phyloP scores from a whole-genome alignment of 129 eudicot genomes.

The Pittosporum tobira region DNA sequence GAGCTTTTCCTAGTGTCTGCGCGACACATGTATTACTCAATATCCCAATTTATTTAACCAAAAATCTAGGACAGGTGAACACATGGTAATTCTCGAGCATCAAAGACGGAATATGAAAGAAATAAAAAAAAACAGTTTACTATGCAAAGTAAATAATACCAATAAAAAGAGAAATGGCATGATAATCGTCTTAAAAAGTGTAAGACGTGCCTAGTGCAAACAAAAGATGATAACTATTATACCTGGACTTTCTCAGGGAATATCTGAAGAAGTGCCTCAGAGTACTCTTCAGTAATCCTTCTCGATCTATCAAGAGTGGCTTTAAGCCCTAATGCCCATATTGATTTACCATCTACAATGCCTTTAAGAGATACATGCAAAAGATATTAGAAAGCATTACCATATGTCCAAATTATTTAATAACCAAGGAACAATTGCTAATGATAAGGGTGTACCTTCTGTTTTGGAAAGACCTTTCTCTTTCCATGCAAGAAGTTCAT shows the following conservation, averaged over 20 bases:
- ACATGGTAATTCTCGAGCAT: no score
- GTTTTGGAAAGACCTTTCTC: slow-evolving; percentile 57
- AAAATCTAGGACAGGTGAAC: no score
- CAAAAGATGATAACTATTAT: no score
- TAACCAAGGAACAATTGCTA: slow-evolving; percentile 3
- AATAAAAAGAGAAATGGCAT: not conserved
- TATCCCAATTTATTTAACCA: no score
- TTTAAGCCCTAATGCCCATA: slow-evolving; percentile 91
- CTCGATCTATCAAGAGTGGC: slow-evolving; percentile 91
- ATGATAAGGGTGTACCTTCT: slow-evolving; percentile 44
- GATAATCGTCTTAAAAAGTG: not conserved
- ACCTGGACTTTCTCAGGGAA: slow-evolving; percentile 92
- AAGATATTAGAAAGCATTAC: slow-evolving; percentile 7
- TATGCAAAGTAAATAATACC: not conserved
- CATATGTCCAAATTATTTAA: no score
- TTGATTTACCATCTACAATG: slow-evolving; percentile 74
- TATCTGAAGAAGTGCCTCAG: slow-evolving; percentile 83
- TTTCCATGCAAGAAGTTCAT: slow-evolving; percentile 76
- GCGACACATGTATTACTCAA: no score
- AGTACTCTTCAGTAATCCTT: slow-evolving; percentile 88
- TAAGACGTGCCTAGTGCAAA: no score
- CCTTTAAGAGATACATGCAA: slow-evolving; percentile 33
- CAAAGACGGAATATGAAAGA: not conserved
- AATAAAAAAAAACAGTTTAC: not conserved
- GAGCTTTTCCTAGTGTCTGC: slow-evolving; percentile 83